phyloP scores from a whole-genome alignment of 352 stramenopile species.

The Globisporangium megalacanthum region DNA sequence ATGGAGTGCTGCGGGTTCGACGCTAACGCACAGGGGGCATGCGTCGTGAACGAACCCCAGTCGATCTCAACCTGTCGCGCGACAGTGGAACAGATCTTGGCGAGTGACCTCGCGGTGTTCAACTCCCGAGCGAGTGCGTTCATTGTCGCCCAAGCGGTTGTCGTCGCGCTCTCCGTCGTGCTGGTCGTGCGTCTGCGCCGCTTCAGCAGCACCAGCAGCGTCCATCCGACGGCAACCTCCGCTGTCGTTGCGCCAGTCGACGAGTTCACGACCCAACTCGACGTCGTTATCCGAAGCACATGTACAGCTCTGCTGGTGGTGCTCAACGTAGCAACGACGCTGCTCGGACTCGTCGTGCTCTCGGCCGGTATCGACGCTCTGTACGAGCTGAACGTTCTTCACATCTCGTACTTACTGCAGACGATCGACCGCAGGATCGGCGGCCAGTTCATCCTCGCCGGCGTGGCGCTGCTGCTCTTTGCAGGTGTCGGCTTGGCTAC shows the following conservation, averaged over 20 bases:
- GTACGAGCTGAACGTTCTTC: constrained; percentile 64
- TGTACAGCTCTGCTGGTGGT: constrained; percentile 13
- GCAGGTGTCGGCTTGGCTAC: constrained; percentile 23
- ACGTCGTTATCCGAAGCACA: constrained; percentile 6
- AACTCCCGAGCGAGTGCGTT: constrained; percentile 15
- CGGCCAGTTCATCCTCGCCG: constrained; percentile 38
- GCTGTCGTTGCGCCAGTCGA: not conserved
- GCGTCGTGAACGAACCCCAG: constrained; percentile 3
- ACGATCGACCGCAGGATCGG: constrained; percentile 51
- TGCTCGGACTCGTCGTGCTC: constrained; percentile 27
- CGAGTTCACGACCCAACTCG: constrained; percentile 8
- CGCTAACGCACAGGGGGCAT: constrained; percentile 24
- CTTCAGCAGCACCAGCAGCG: constrained; percentile 6
- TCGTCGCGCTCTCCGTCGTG: constrained; percentile 18
- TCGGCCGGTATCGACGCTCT: constrained; percentile 47
- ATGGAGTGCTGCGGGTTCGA: constrained; percentile 49
- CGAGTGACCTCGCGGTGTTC: constrained; percentile 7
- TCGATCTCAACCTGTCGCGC: constrained; percentile 25
- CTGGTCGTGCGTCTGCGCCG: constrained; percentile 20
- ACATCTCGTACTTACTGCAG: constrained; percentile 48
- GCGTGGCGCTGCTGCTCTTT: constrained; percentile 32
- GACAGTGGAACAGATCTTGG: constrained; percentile 9
- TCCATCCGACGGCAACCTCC: not conserved
- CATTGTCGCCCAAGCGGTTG: constrained; percentile 11
- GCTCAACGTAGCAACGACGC: constrained; percentile 16